Percentiles rank a stretch among this genome's conserved stretches.
These are phyloP conservation scores for Novymonas esmeraldas DNA, from an alignment of 208 protist genomes.

Conservation along the genomic window DNA sequence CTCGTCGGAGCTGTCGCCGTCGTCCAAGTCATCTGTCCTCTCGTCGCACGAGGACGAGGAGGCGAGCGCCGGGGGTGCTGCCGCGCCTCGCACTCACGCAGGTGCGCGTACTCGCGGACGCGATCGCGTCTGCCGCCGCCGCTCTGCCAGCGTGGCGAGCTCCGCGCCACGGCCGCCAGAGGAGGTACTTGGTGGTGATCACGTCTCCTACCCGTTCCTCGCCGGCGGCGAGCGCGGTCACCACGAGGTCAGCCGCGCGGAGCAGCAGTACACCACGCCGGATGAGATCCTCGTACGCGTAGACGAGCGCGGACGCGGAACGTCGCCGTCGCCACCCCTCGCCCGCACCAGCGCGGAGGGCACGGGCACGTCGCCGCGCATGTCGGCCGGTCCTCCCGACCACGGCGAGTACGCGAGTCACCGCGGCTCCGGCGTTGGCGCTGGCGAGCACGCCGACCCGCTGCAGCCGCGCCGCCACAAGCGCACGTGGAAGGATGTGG, in stretches of 20 bases:
- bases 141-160: constrained; percentile 35
- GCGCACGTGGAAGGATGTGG: constrained; percentile 33
- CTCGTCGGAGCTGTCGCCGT: constrained; percentile 26
- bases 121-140: neutral
- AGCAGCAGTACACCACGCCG: neutral
- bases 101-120: neutral
- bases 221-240: constrained; percentile 1
- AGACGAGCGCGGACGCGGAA: neutral
- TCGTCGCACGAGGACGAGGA: neutral
- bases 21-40: constrained; percentile 12
- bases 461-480: constrained; percentile 3
- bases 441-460: neutral
- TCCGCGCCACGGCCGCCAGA: constrained; percentile 36
- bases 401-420: neutral
- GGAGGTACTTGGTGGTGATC: constrained; percentile 24
- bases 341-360: neutral
- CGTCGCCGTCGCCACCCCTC: too few species aligned
- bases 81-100: neutral
- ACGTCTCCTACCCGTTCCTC: constrained; percentile 9
- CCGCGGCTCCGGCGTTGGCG: neutral
- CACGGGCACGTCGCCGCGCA: neutral
- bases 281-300: neutral
- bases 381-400: neutral
- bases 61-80: constrained; percentile 1
- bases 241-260: neutral